Conservation (phyloP, 352 stramenopile genomes). For the Proteromonas lacertae region DNA sequence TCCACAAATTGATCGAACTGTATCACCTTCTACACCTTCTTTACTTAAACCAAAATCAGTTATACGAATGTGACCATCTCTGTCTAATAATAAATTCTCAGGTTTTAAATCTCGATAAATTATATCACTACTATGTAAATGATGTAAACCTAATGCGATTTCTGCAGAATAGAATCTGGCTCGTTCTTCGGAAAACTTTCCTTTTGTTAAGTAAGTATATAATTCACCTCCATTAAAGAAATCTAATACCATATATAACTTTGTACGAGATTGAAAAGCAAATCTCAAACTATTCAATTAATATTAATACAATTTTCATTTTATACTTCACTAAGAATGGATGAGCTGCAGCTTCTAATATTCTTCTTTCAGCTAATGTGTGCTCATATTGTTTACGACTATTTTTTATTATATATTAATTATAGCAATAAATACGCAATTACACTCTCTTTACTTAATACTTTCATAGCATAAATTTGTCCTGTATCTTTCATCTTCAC, state of each 20-base stretch:
- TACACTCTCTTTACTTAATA: constrained; percentile 48
- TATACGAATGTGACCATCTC: constrained; percentile 62
- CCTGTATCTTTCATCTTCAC: constrained; percentile 60
- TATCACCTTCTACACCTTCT: constrained; percentile 26
- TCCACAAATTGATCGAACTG: constrained; percentile 36
- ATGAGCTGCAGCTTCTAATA: constrained; percentile 56
- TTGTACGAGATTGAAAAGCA: constrained; percentile 60
- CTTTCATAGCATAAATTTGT: constrained; percentile 72
- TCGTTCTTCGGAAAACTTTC: constrained; percentile 58
- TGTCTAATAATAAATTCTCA: constrained; percentile 70
- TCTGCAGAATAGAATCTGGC: constrained; percentile 54
- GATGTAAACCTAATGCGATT: constrained; percentile 52
- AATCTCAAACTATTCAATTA: constrained; percentile 46
- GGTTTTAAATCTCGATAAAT: constrained; percentile 83
- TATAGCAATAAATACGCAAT: too few species aligned
- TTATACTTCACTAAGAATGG: constrained; percentile 21
- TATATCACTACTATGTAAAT: constrained; percentile 63
- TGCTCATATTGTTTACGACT: constrained; percentile 61
- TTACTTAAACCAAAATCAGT: constrained; percentile 77
- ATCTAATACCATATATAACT: constrained; percentile 62
- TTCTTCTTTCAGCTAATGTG: constrained; percentile 61
- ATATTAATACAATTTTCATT: constrained; percentile 41
- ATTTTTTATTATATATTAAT: too few species aligned
- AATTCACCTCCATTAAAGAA: constrained; percentile 64
- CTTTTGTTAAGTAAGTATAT: constrained; percentile 75